These are phyloP conservation scores for Ophiognomonia clavigignenti-juglandacearum DNA, from an alignment of 2,329 filamentous ascomycete species.

Conservation along the genomic window DNA sequence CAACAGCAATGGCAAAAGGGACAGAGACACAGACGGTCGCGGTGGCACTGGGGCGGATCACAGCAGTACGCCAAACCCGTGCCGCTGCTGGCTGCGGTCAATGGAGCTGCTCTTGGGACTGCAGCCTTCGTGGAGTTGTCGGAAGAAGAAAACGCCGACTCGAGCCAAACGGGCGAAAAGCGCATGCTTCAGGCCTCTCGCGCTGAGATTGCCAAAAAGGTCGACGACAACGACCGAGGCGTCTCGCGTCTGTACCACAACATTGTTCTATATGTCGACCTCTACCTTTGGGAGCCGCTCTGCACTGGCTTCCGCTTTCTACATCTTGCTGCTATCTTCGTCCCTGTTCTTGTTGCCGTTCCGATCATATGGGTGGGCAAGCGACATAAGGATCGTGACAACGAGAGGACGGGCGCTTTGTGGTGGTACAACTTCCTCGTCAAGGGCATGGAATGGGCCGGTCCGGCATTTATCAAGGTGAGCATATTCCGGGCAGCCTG, in stretches of 20 bases:
- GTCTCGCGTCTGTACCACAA: slow-evolving; percentile 53
- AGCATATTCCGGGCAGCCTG: slow-evolving; percentile 4
- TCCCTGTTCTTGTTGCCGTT: slow-evolving; percentile 78
- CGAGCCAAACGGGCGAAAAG: slow-evolving; percentile 68
- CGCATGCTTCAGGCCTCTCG: slow-evolving; percentile 84
- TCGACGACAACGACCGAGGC: slow-evolving; percentile 57
- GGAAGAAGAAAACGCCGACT: slow-evolving; percentile 46
- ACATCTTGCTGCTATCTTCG: slow-evolving; percentile 81
- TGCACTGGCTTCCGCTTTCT: slow-evolving; percentile 85
- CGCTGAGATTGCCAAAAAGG: slow-evolving; percentile 67
- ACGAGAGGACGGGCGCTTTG: slow-evolving; percentile 74
- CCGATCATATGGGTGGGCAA: slow-evolving; percentile 77
- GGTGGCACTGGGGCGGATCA: slow-evolving; percentile 20
- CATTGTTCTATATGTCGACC: slow-evolving; percentile 63
- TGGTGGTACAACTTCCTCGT: slow-evolving; percentile 96
- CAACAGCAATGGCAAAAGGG: slow-evolving; percentile 23
- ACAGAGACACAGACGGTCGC: slow-evolving; percentile 17
- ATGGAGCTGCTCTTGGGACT: slow-evolving; percentile 43
- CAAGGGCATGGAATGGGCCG: slow-evolving; percentile 82
- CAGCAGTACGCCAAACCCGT: slow-evolving; percentile 1
- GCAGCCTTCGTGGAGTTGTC: slow-evolving; percentile 54
- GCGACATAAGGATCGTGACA: slow-evolving; percentile 57
- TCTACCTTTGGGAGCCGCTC: slow-evolving; percentile 76
- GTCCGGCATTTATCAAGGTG: slow-evolving; percentile 96
- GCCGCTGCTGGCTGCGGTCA: slow-evolving; percentile 32